These are phyloP conservation scores for Enterocytospora artemiae DNA, from an alignment of 371 early-diverging fungal genomes.

Conservation along the genomic window DNA sequence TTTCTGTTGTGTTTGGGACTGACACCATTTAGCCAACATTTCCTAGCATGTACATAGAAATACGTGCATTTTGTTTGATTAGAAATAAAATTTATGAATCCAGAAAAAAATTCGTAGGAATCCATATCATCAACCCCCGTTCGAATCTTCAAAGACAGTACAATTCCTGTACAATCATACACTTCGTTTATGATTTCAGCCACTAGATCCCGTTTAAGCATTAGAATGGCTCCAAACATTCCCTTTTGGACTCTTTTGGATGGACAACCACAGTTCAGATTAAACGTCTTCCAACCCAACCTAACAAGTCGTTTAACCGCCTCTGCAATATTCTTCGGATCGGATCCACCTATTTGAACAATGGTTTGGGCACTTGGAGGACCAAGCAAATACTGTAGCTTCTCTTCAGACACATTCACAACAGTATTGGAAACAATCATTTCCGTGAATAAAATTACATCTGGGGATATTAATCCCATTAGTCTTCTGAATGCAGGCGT, in stretches of 20 bases:
- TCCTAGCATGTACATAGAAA: conserved; percentile 73
- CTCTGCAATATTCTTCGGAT: conserved; percentile 42
- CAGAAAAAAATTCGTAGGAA: conserved; percentile 50
- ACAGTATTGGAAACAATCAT: conserved; percentile 57
- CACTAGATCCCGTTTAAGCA: conserved; percentile 46
- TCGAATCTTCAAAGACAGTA: conserved; percentile 56
- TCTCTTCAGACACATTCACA: conserved; percentile 37
- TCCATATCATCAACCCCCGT: conserved; percentile 58
- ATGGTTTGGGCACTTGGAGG: conserved; percentile 43
- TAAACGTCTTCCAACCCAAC: conserved; percentile 48
- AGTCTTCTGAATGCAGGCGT: conserved; percentile 57
- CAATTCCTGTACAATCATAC: conserved; percentile 39
- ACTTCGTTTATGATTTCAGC: conserved; percentile 54
- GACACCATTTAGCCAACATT: conserved; percentile 69
- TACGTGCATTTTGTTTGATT: conserved; percentile 58
- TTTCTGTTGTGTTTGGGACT: conserved; percentile 71
- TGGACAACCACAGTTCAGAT: conserved; percentile 59
- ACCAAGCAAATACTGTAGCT: conserved; percentile 50
- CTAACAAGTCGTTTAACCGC: conserved; percentile 41
- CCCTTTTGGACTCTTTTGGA: conserved; percentile 56
- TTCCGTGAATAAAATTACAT: conserved; percentile 56
- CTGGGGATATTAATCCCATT: conserved; percentile 43
- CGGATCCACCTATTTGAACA: conserved; percentile 58
- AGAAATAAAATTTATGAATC: conserved; percentile 48
- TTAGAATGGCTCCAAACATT: conserved; percentile 58